A percentile compares a stretch with the other conserved stretches of the same genome.
Evolutionary conservation across 1,284 basidiomycete genomes (phyloP).

Genomic region (Laetiporus sulphureus): DNA sequence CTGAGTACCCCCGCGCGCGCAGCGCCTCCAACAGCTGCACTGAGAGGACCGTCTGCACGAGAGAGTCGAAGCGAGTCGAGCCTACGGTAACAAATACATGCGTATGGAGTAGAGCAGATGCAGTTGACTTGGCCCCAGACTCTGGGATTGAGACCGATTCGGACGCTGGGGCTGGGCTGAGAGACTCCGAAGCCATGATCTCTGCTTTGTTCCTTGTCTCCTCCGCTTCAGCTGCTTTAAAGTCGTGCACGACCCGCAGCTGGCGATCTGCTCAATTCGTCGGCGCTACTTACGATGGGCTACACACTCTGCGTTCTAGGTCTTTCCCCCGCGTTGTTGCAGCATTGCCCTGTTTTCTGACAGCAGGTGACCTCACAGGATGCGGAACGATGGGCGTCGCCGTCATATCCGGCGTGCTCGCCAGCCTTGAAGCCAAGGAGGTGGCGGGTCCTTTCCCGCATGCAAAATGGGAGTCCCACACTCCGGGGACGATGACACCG

Average conservation of each 20-base stretch:
- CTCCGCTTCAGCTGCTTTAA: conserved; percentile 7
- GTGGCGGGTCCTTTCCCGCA: conserved; percentile 21
- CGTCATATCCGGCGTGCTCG: conserved; percentile 85
- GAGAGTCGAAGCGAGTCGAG: conserved; percentile 79
- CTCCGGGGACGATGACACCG: conserved; percentile 79
- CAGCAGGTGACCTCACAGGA: conserved; percentile 47
- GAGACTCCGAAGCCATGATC: conserved; percentile 10
- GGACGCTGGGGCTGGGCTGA: conserved; percentile 7
- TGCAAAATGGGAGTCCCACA: conserved; percentile 76
- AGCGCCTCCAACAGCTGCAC: conserved; percentile 50
- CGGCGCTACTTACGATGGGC: conserved; percentile 35
- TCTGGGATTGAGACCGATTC: too few species aligned
- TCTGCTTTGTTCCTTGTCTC: conserved; percentile 2
- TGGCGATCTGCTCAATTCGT: conserved; percentile 11
- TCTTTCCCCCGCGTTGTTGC: conserved; percentile 17
- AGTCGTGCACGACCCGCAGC: too few species aligned
- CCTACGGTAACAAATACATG: conserved; percentile 83
- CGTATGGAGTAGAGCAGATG: too few species aligned
- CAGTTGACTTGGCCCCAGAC: too few species aligned
- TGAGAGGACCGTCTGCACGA: conserved; percentile 62
- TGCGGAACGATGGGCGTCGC: conserved; percentile 99
- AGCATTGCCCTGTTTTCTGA: conserved; percentile 4
- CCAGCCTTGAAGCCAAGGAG: conserved; percentile 55
- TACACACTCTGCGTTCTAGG: conserved; percentile 60
- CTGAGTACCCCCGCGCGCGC: conserved; percentile 43